phyloP scores from a whole-genome alignment of 2,329 filamentous ascomycete species.

The Cadophora luteo-olivacea region DNA sequence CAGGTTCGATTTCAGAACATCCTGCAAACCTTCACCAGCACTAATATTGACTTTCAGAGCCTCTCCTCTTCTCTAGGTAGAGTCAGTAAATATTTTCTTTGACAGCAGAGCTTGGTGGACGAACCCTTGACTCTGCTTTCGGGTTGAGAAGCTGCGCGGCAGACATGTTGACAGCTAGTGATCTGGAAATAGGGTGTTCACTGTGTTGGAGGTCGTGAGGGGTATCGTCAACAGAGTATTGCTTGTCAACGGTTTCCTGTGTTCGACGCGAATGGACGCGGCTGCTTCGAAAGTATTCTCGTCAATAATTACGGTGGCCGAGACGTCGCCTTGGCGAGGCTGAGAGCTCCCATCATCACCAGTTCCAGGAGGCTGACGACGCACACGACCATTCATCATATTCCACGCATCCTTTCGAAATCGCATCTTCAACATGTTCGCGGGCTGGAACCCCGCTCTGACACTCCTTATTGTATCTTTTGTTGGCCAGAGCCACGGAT shows the following conservation, averaged over 20 bases:
- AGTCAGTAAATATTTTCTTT: constrained; percentile 42
- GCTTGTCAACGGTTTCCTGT: constrained; percentile 32
- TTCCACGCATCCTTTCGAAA: neutral
- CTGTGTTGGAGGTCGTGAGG: constrained; percentile 21
- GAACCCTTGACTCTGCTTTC: constrained; percentile 95
- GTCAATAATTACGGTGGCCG: constrained; percentile 24
- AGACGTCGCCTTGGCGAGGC: constrained; percentile 13
- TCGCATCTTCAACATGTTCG: constrained; percentile 35
- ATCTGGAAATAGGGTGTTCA: constrained; percentile 26
- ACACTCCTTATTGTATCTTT: constrained; percentile 34
- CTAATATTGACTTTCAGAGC: constrained; percentile 96
- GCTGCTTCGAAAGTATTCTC: constrained; percentile 17
- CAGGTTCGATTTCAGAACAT: constrained; percentile 96
- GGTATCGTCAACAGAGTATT: constrained; percentile 23
- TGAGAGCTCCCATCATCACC: constrained; percentile 14
- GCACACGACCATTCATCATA: constrained; percentile 9
- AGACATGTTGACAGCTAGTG: constrained; percentile 69
- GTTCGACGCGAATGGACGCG: constrained; percentile 33
- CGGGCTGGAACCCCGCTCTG: constrained; percentile 35
- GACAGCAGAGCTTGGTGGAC: constrained; percentile 46
- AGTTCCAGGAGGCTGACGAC: constrained; percentile 14
- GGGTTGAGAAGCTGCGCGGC: constrained; percentile 98
- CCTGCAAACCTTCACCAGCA: constrained; percentile 88
- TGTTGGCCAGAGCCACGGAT: constrained; percentile 35
- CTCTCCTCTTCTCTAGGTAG: constrained; percentile 85